Conservation (phyloP, 345 rosid genomes). For the Eucalyptus caleyi region DNA sequence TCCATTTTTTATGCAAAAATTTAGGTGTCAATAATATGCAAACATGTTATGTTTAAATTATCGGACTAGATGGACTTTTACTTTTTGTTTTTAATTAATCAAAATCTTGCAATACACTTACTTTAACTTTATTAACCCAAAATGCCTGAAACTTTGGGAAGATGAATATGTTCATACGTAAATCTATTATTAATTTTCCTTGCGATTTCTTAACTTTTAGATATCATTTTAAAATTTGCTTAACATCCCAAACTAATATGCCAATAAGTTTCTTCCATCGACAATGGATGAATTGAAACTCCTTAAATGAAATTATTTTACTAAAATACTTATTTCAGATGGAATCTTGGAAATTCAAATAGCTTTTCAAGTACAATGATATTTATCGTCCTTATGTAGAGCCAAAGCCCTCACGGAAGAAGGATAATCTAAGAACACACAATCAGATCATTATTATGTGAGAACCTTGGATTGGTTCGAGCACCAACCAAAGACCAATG, state of each 20-base stretch:
- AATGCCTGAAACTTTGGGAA: background rate
- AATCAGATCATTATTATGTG: background rate
- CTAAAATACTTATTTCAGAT: background rate
- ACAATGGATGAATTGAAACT: background rate
- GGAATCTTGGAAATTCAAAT: background rate
- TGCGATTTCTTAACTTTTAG: background rate
- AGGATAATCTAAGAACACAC: background rate
- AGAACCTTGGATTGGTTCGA: no score
- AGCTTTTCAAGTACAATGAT: background rate
- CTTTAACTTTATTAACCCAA: background rate
- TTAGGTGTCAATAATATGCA: no score
- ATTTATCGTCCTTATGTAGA: background rate
- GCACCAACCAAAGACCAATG: background rate
- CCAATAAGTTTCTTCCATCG: background rate
- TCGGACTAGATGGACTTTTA: background rate
- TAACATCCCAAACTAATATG: background rate
- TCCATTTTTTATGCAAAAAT: no score
- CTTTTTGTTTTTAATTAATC: no score
- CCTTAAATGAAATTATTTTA: background rate
- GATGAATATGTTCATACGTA: background rate
- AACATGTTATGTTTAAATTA: no score
- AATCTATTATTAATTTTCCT: background rate
- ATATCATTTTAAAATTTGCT: no score
- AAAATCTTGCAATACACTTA: background rate
- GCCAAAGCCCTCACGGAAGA: background rate